phyloP scores from a whole-genome alignment of 2,329 filamentous ascomycete species.

The Fusarium miscanthi region DNA sequence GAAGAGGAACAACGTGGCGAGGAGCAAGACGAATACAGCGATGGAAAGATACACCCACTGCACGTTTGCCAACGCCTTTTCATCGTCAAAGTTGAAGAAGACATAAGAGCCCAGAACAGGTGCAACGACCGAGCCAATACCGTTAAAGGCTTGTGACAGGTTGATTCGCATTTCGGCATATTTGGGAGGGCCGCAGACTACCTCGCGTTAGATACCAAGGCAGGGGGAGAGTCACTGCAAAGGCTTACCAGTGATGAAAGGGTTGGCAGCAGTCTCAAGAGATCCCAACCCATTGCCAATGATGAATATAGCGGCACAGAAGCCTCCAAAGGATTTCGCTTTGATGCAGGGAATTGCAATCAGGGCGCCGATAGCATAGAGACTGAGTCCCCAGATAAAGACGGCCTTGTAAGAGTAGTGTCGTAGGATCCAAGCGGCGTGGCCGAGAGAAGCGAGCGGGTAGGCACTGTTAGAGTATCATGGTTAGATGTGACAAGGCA shows the following conservation, averaged over 20 bases:
- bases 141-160: conserved; percentile 81
- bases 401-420: conserved; percentile 74
- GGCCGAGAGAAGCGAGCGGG: conserved; percentile 75
- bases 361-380: conserved; percentile 71
- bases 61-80: conserved; percentile 70
- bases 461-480: conserved; percentile 61
- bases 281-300: conserved; percentile 79
- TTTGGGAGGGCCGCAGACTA: conserved; percentile 68
- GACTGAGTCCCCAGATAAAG: conserved; percentile 74
- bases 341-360: conserved; percentile 67
- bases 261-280: conserved; percentile 82
- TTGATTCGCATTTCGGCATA: conserved; percentile 81
- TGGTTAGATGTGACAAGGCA: conserved; percentile 10
- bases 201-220: background rate
- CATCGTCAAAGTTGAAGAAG: conserved; percentile 73
- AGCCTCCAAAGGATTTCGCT: conserved; percentile 76
- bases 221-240: rapidly evolving
- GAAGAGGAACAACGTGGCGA: conserved; percentile 74
- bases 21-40: conserved; percentile 74
- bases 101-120: conserved; percentile 78
- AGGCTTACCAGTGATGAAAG: conserved; percentile 68
- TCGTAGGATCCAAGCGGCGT: conserved; percentile 72
- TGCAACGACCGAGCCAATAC: conserved; percentile 77
- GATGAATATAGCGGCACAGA: conserved; percentile 78
- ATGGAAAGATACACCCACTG: conserved; percentile 83